These are phyloP conservation scores for Emmonsiellopsis sp. DNA, from an alignment of 2,329 filamentous ascomycete species.

Conservation along the genomic window DNA sequence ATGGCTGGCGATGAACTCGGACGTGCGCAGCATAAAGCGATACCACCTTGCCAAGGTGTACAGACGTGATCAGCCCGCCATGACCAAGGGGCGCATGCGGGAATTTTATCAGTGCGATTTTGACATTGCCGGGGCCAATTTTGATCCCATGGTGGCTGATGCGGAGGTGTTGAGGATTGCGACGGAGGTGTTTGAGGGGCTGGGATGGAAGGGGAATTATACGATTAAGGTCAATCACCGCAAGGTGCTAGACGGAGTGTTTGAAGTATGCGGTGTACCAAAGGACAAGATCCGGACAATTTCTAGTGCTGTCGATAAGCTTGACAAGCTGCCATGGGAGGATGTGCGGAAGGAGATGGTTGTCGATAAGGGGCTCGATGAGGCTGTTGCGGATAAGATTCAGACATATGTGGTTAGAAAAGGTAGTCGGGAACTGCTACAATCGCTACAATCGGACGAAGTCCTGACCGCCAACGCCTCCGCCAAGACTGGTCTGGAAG, in stretches of 20 bases:
- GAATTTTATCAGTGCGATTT: slow-evolving; percentile 98
- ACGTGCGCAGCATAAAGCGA: slow-evolving; percentile 75
- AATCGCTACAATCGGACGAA: slow-evolving; percentile 58
- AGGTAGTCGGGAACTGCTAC: slow-evolving; percentile 64
- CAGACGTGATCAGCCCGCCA: slow-evolving; percentile 65
- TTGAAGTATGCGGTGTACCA: slow-evolving; percentile 83
- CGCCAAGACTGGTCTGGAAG: slow-evolving; percentile 69
- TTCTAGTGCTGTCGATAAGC: slow-evolving; percentile 87
- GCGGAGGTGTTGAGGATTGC: slow-evolving; percentile 80
- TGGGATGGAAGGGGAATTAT: slow-evolving; percentile 64
- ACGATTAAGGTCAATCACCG: slow-evolving; percentile 94
- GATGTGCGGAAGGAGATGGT: slow-evolving; percentile 91
- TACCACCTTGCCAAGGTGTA: slow-evolving; percentile 95
- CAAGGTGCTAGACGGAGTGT: slow-evolving; percentile 86
- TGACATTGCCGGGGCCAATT: slow-evolving; percentile 71
- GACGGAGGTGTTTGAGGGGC: slow-evolving; percentile 71
- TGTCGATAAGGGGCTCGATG: slow-evolving; percentile 74
- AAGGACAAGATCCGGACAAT: slow-evolving; percentile 79
- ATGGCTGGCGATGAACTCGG: slow-evolving; percentile 84
- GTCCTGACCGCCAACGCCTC: slow-evolving; percentile 60
- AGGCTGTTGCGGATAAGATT: slow-evolving; percentile 73
- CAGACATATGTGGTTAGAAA: slow-evolving; percentile 73
- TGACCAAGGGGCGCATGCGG: slow-evolving; percentile 85
- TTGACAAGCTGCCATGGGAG: slow-evolving; percentile 85
- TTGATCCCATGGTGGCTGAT: slow-evolving; percentile 86